Base-by-base conservation (phyloP, 1,139 yeast genomes). In the Geotrichum siamense region DNA sequence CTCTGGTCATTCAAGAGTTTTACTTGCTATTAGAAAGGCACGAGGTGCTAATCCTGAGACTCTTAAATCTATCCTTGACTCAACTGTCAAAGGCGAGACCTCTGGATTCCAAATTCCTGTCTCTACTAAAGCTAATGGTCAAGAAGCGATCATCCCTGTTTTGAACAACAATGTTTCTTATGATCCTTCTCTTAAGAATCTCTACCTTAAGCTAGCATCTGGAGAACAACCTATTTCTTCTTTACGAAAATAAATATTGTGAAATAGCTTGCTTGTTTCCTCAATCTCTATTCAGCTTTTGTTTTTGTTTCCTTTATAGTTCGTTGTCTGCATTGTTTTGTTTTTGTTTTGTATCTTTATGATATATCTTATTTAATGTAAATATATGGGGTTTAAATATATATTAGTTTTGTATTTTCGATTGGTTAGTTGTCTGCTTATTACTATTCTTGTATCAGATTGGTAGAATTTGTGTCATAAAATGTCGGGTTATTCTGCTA, bases 141-240 rank as follows among this genome's bases (percentile, higher is more conserved):
- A 54, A 5, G 47, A 45, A 22, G 27, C 39, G 16, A 41, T 55
- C 17, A 51, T 55, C 35, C 48, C 52, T 31, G 41, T 51, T 16
- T 47, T 60, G 30, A 55, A 55, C 39, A 50, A 55, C 34, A 59
- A 60, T 48, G 39, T 48, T 15, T 44, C 53, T 5, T 44, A 55
- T 29, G 39, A 50, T n/a, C 51, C 50, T 10, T 48, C 52, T 17
- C 50, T 55, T 21, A 55, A 56, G 43, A 46, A 44, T 41, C 49
- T 58, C 34, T 38, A 60, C 26, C 49, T 55, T 10, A 47, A 51
- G 21, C 50, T 60, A 15, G 61, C 59, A 1, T 48, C 56, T 9
- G 62, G 63, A 13, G 49, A 53, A 39, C 47, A 51, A n/a, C 43
- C 53, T 5, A 34, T 54, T 16, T 39, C 55, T 9, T 37, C 45